A percentile compares a stretch with the other conserved stretches of the same genome.
Evolutionary conservation across 2,329 filamentous ascomycete genomes (phyloP).

Genomic region (Torrubiellomyces zombiae): DNA sequence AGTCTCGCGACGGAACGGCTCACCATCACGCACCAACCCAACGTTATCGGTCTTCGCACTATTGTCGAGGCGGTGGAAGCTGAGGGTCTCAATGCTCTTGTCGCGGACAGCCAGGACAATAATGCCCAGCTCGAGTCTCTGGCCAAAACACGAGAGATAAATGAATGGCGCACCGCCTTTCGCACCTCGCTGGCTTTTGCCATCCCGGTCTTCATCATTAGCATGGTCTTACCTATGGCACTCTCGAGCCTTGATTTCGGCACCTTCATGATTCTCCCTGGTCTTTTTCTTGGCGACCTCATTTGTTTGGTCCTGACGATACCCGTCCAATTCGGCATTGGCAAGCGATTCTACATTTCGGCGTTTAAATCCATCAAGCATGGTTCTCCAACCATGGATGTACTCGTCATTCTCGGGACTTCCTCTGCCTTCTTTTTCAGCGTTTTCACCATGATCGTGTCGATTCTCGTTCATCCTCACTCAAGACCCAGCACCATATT

Average conservation of each 20-base stretch:
- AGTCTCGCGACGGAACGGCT: slow-evolving; percentile 59
- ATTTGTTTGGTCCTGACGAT: slow-evolving; percentile 72
- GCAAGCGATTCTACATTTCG: slow-evolving; percentile 80
- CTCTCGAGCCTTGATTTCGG: slow-evolving; percentile 64
- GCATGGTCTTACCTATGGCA: slow-evolving; percentile 89
- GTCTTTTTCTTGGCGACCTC: slow-evolving; percentile 77
- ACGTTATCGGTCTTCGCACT: slow-evolving; percentile 58
- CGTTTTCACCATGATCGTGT: slow-evolving; percentile 70
- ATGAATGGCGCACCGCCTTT: slow-evolving; percentile 78
- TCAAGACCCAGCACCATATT: slow-evolving; percentile 76
- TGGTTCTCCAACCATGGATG: slow-evolving; percentile 90
- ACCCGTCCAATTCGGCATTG: slow-evolving; percentile 91
- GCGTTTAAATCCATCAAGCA: slow-evolving; percentile 91
- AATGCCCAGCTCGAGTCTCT: slow-evolving; percentile 92
- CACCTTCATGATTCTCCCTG: slow-evolving; percentile 44
- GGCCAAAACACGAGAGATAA: slow-evolving; percentile 90
- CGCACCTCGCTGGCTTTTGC: slow-evolving; percentile 63
- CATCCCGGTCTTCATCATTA: slow-evolving; percentile 76
- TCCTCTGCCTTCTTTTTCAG: slow-evolving; percentile 96
- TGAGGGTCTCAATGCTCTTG: slow-evolving; percentile 73
- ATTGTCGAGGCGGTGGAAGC: slow-evolving; percentile 71
- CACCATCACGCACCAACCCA: slow-evolving; percentile 55
- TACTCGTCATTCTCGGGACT: slow-evolving; percentile 83
- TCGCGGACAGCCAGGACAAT: slow-evolving; percentile 86
- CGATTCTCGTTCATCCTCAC: slow-evolving; percentile 58